Evolutionary conservation across 73 alveolate species (phyloP).

Genomic region (Paramecium tetraurelia): DNA sequence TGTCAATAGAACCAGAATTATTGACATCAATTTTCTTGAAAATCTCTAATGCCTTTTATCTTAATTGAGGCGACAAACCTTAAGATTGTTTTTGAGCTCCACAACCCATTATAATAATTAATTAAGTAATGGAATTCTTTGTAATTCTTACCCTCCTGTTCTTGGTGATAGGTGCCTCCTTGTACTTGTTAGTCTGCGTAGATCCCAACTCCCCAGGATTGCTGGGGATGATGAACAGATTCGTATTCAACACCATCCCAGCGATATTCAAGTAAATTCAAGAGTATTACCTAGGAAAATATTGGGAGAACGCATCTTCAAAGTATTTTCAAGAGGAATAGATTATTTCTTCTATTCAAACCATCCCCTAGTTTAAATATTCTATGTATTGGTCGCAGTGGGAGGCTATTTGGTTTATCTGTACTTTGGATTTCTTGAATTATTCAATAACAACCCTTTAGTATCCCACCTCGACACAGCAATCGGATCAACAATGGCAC

Average conservation of each 20-base stretch:
- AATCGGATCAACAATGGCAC: conserved; percentile 54
- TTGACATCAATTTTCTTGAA: conserved; percentile 45
- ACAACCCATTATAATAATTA: conserved; percentile 26
- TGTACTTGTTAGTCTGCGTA: conserved; percentile 51
- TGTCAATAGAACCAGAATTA: conserved; percentile 46
- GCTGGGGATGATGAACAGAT: conserved; percentile 51
- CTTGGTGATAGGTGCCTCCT: conserved; percentile 34
- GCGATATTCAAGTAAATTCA: neutral
- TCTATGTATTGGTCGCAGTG: conserved; percentile 53
- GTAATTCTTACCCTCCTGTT: neutral
- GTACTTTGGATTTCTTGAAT: conserved; percentile 49
- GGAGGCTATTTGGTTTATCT: conserved; percentile 53
- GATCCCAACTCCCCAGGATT: conserved; percentile 61
- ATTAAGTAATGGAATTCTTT: neutral
- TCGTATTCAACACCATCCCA: conserved; percentile 45
- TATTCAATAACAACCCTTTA: conserved; percentile 5
- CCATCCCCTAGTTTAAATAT: conserved; percentile 58
- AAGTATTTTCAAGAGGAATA: neutral
- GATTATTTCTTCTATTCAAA: conserved; percentile 51
- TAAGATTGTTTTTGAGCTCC: neutral
- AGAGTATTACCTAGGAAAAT: neutral
- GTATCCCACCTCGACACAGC: conserved; percentile 24
- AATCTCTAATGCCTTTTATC: conserved; percentile 19
- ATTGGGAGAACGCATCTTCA: neutral
- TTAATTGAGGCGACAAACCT: conserved; percentile 8